These are phyloP conservation scores for Saccharomycopsis vini DNA, from an alignment of 805 yeast species.

Conservation along the genomic window DNA sequence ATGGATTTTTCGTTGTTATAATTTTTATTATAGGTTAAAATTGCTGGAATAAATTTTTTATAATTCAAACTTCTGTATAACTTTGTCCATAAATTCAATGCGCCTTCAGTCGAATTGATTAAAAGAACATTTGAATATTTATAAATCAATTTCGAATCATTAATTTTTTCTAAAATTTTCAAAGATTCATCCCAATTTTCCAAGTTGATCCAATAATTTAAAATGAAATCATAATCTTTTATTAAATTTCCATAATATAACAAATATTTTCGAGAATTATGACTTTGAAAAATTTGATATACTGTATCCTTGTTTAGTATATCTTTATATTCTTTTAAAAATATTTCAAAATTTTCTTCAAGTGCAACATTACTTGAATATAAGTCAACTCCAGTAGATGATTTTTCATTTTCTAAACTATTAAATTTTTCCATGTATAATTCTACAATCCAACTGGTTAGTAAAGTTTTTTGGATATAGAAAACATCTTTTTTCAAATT, in stretches of 20 bases:
- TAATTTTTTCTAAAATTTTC: slow-evolving; percentile 41
- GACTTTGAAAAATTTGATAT: slow-evolving; percentile 60
- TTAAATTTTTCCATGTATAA: slow-evolving; percentile 35
- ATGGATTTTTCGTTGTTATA: slow-evolving; percentile 19
- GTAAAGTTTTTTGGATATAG: slow-evolving; percentile 39
- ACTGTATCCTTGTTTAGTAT: slow-evolving; percentile 57
- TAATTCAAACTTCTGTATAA: slow-evolving; percentile 43
- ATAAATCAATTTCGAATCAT: slow-evolving; percentile 45
- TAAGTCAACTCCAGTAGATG: neutral
- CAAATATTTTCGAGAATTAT: slow-evolving; percentile 56
- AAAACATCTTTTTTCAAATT: slow-evolving; percentile 26
- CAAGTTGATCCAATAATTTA: slow-evolving; percentile 57
- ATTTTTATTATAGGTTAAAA: slow-evolving; percentile 56
- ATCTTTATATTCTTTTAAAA: slow-evolving; percentile 40
- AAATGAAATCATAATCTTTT: slow-evolving; percentile 59
- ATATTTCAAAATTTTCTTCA: slow-evolving; percentile 31
- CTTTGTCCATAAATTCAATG: slow-evolving; percentile 74
- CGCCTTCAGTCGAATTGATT: slow-evolving; percentile 55
- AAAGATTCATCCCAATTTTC: slow-evolving; percentile 72
- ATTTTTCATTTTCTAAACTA: slow-evolving; percentile 24
- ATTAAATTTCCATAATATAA: slow-evolving; percentile 59
- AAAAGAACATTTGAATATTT: slow-evolving; percentile 61
- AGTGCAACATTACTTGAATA: neutral
- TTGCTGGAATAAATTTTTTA: slow-evolving; percentile 62
- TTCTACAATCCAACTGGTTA: slow-evolving; percentile 63